Conservation (phyloP, 164 flowering plant species). For the Macadamia integrifolia region DNA sequence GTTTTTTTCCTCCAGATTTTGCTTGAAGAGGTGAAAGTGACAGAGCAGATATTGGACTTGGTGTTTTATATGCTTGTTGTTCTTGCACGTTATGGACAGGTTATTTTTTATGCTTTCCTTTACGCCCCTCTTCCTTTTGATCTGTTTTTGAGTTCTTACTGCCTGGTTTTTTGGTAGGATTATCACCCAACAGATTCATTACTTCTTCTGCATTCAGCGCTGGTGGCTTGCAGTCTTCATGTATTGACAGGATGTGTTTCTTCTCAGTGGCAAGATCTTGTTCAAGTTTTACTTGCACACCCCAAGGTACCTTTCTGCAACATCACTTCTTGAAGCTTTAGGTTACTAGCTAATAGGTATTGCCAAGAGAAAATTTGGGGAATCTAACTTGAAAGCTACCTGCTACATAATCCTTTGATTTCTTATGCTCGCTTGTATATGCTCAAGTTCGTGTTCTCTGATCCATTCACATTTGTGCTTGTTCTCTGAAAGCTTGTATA, state of each 20-base stretch:
- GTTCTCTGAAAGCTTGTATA: no score
- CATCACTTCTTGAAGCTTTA: not conserved
- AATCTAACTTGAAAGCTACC: not conserved
- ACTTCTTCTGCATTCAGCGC: slow-evolving; percentile 62
- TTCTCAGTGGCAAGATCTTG: slow-evolving; percentile 83
- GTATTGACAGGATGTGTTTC: slow-evolving; percentile 68
- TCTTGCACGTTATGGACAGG: slow-evolving; percentile 63
- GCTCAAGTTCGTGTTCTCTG: not conserved
- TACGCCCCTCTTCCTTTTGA: slow-evolving; percentile 1
- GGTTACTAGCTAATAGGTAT: not conserved
- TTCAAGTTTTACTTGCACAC: slow-evolving; percentile 67
- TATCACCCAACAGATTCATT: slow-evolving; percentile 24
- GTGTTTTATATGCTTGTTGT: slow-evolving; percentile 59
- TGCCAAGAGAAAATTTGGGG: not conserved
- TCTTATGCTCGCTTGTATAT: not conserved
- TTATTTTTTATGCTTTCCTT: slow-evolving; percentile 17
- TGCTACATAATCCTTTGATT: not conserved
- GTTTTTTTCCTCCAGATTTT: slow-evolving; percentile 52
- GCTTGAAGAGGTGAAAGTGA: slow-evolving; percentile 78
- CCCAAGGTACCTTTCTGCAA: slow-evolving; percentile 56
- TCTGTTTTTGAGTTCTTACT: slow-evolving; percentile 5
- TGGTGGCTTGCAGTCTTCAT: slow-evolving; percentile 73
- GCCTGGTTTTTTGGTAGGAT: slow-evolving; percentile 38
- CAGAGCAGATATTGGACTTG: slow-evolving; percentile 81
- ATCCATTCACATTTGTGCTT: not conserved